Evolutionary conservation across 371 early-diverging fungal species (phyloP), one percentile per base, ranked within the genome.

Genomic region (Mucor racemosus): DNA sequence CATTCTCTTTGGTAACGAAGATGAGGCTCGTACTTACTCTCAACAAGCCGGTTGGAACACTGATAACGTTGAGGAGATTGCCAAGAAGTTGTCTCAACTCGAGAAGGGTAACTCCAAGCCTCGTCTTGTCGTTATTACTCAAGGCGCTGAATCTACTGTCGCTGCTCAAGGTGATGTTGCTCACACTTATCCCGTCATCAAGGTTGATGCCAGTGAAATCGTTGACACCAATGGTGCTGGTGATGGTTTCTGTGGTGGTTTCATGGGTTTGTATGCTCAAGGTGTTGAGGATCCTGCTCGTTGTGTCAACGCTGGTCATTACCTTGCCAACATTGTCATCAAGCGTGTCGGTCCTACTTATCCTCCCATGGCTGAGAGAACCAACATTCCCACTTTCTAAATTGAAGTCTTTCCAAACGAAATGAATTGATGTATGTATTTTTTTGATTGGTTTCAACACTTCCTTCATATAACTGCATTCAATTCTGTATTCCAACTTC

Each of bases 181-280:
- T 50, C 73, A 83, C 39, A 79, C 78, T 58, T 94, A 83, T 86
- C 91, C 94, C 38, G 90, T 96, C 65, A 82, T 86, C 69, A 80
- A 85, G 71, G 89, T 94, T 54, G 79, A 79, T 15, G 70, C 65
- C 36, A 71, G 78, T 54, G 88, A 95, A 67, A 95, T 98, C 66
- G 94, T 94, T 56, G 98, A 98, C 78, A 94, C 96, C 75, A 98
- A 98, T 81, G 98, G 97, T 73, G 97, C 96, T 70, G 97, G 98
- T 74, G 98, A 98, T 81, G 97, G 94, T 58, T 98, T 97, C 86
- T 91, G 89, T 68, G 98, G 96, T 68, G 98, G 96, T 31, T 98
- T 95, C 88, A 76, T 97, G 72, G 84, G 92, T 62, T 88, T 93
- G 76, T 87, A 86, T 67, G 90, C 93, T 62, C 91, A 87, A 74